These are phyloP conservation scores for Colletotrichum lupini DNA, from an alignment of 2,329 filamentous ascomycete species.

Conservation along the genomic window DNA sequence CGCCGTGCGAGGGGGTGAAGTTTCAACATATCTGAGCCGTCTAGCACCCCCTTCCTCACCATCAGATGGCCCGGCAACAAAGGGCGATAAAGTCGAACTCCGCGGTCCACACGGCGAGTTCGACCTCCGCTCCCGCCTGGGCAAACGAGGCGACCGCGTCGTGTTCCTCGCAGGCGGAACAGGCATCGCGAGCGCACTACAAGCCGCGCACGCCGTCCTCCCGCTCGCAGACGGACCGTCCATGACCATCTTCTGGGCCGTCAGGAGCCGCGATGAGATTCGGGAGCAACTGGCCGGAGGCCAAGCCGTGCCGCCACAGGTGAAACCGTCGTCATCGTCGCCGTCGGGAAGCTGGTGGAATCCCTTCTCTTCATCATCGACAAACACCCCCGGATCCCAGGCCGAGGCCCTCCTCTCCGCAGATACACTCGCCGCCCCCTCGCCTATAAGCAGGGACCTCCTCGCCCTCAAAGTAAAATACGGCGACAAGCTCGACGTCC, in stretches of 20 bases:
- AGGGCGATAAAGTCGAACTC: conserved; percentile 74
- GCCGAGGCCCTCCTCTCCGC: conserved; percentile 37
- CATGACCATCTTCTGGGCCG: conserved; percentile 81
- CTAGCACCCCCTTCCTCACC: conserved; percentile 51
- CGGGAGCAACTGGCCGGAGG: conserved; percentile 37
- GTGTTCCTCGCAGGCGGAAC: conserved; percentile 94
- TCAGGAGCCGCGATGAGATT: conserved; percentile 69
- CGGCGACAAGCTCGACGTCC: conserved; percentile 68
- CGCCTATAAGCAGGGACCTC: conserved; percentile 71
- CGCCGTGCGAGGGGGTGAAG: conserved; percentile 82
- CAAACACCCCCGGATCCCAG: neutral
- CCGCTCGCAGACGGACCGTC: conserved; percentile 71
- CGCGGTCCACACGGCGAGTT: conserved; percentile 84
- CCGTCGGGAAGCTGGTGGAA: conserved; percentile 37
- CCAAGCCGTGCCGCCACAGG: neutral
- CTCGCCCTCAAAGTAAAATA: conserved; percentile 69
- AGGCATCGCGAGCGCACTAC: conserved; percentile 89
- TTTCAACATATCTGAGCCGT: conserved; percentile 82
- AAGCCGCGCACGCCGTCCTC: conserved; percentile 75
- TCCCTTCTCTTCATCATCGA: conserved; percentile 1
- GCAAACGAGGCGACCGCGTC: conserved; percentile 57
- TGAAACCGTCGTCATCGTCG: conserved; percentile 8
- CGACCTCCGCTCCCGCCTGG: conserved; percentile 52
- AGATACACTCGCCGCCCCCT: conserved; percentile 43
- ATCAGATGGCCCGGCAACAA: conserved; percentile 40